Base-by-base conservation (phyloP, 345 rosid species). In the Aquilaria sinensis region DNA sequence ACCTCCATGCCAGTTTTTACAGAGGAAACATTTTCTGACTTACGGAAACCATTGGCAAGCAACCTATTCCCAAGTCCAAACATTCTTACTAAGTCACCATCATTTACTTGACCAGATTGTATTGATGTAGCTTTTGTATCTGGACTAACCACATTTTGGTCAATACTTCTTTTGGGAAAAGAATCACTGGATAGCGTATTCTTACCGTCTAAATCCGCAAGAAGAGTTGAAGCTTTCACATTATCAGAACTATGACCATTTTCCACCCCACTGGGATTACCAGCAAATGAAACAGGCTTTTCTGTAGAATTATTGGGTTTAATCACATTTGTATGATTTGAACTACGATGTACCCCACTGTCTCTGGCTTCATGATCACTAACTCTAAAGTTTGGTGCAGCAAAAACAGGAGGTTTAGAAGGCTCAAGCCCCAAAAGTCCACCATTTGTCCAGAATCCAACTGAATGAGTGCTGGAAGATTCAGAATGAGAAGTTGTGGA, bases 361-460 rank as follows among this genome's bases (percentile, higher is more conserved):
- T 56, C 71, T 73, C 67, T 59, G 11, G 68, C 50, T 49, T 56
- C 55, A 64, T 59, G 51, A 64, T 59, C 50, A 67, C 73, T 72
- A 61, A 65, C 70, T 68, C 61, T 65, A 45, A 33, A 60, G 47
- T 73, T 81, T 62, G 92, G 75, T 67, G 53, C 72, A 63, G 90
- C 74, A 73, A 90, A 86, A 75, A 80, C 95, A 66, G 95, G 92
- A 71, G 99, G 99, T 65, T 88, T 94, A 50, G 92, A 85, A 53
- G 99, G 99, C 54, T 82, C 73, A 64, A 90, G 97, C 62, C 99
- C 99, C 57, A 94, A 77, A 56, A 94, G 81, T 53, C 95, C 82
- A 32, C 99, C 97, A 64, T 94, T 94, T 67, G 96, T 94, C 99
- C 99, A 94, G 71, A 90, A 72, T 45, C 75, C 73, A 50, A 86